Conservation (phyloP, 1,284 basidiomycete species). For the Irpex rosettiformis region DNA sequence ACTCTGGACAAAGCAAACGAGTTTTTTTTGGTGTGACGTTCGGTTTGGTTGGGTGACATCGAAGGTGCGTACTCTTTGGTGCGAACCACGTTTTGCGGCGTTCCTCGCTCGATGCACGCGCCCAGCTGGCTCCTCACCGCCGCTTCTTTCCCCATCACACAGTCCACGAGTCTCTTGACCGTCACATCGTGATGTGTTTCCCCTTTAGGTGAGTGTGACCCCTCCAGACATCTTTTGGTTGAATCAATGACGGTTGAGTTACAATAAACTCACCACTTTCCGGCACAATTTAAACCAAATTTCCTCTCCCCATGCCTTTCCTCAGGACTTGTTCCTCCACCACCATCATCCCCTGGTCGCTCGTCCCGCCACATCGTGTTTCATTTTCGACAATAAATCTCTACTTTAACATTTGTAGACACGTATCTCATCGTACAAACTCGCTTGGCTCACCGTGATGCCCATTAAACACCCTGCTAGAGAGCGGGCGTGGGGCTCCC, state of each 20-base stretch:
- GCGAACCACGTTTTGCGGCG: conserved; percentile 3
- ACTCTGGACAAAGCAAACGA: too few species aligned
- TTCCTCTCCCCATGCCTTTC: not conserved
- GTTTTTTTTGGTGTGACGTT: too few species aligned
- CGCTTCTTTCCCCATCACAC: not conserved
- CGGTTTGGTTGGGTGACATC: not conserved
- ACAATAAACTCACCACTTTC: not conserved
- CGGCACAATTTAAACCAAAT: not conserved
- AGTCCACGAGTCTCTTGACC: conserved; percentile 1
- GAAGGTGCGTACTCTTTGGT: not conserved
- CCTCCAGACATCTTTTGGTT: not conserved
- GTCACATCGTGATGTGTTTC: not conserved
- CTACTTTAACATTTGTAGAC: conserved; percentile 4
- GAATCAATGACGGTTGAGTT: not conserved
- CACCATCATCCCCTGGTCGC: not conserved
- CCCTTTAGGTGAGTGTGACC: not conserved
- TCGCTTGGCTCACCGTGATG: conserved; percentile 19
- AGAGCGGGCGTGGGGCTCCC: conserved; percentile 56
- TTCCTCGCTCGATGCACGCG: not conserved
- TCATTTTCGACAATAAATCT: not conserved
- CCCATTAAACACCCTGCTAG: conserved; percentile 18
- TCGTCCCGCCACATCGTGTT: not conserved
- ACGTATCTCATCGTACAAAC: conserved; percentile 2
- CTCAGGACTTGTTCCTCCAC: conserved; percentile 9
- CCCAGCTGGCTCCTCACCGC: not conserved